These are phyloP conservation scores for Dalbergia oliveri DNA, from an alignment of 306 rosid species.

Conservation along the genomic window DNA sequence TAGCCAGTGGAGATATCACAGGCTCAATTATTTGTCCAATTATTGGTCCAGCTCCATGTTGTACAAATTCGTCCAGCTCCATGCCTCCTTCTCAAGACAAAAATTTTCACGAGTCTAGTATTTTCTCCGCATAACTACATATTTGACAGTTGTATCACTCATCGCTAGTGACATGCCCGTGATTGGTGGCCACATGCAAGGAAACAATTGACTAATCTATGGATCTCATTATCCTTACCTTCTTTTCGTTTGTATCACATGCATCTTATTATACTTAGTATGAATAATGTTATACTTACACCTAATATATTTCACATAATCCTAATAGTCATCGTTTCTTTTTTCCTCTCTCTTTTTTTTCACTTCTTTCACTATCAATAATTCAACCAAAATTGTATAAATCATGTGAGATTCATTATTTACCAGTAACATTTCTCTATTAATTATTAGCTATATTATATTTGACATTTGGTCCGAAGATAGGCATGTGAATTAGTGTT, in stretches of 20 bases:
- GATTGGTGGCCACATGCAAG: neutral
- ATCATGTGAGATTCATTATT: neutral
- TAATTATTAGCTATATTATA: neutral
- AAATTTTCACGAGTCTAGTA: neutral
- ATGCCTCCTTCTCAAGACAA: neutral
- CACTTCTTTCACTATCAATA: neutral
- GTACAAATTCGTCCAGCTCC: too few species aligned
- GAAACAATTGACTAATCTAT: neutral
- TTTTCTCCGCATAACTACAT: constrained; percentile 3
- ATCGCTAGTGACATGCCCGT: neutral
- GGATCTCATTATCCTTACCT: neutral
- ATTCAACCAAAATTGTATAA: neutral
- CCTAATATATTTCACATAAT: too few species aligned
- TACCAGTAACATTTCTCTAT: neutral
- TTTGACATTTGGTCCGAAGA: neutral
- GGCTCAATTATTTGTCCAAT: neutral
- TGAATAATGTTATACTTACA: too few species aligned
- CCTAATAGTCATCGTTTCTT: too few species aligned
- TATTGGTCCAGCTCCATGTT: neutral
- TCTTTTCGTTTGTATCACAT: too few species aligned
- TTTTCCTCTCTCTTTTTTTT: too few species aligned
- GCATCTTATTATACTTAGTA: too few species aligned
- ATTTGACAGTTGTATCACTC: constrained; percentile 13
- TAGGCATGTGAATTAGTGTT: neutral
- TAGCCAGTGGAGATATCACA: neutral